Evolutionary conservation across 2,329 filamentous ascomycete species (phyloP).

Genomic region (Colletotrichum camelliae): DNA sequence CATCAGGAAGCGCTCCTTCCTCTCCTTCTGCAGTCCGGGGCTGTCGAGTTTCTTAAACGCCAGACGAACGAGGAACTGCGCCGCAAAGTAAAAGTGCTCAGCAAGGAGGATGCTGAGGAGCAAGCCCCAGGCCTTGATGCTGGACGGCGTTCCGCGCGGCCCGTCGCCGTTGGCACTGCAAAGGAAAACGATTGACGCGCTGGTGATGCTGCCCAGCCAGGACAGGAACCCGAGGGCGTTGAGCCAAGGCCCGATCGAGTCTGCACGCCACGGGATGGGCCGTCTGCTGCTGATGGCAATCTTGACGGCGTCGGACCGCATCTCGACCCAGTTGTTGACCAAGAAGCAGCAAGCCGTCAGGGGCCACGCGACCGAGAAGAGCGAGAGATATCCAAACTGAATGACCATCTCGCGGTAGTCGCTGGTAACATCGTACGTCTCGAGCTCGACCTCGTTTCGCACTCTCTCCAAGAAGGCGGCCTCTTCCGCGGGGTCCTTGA

Average conservation of each 20-base stretch:
- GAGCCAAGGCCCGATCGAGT: conserved; percentile 94
- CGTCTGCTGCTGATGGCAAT: conserved; percentile 89
- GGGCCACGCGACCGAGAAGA: conserved; percentile 95
- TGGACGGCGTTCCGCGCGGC: conserved; percentile 68
- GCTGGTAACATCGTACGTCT: conserved; percentile 84
- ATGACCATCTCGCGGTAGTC: conserved; percentile 96
- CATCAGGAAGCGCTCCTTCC: conserved; percentile 79
- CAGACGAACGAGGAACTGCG: conserved; percentile 74
- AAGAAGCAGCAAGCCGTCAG: conserved; percentile 89
- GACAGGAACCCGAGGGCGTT: conserved; percentile 86
- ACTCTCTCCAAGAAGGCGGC: conserved; percentile 80
- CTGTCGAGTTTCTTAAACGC: conserved; percentile 83
- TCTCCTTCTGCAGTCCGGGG: conserved; percentile 84
- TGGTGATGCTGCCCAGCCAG: conserved; percentile 91
- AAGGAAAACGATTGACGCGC: conserved; percentile 86
- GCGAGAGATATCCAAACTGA: conserved; percentile 82
- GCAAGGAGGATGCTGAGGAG: conserved; percentile 83
- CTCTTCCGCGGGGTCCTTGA: conserved; percentile 78
- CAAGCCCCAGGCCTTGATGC: conserved; percentile 80
- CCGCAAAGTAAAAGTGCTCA: conserved; percentile 87
- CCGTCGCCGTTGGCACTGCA: conserved; percentile 81
- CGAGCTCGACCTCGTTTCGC: conserved; percentile 81
- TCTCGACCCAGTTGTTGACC: conserved; percentile 94
- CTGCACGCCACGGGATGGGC: conserved; percentile 86
- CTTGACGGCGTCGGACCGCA: conserved; percentile 92